Evolutionary conservation across 257 asterid species (phyloP), one percentile per base, ranked within the genome.

Genomic region (Ehretia macrophylla): DNA sequence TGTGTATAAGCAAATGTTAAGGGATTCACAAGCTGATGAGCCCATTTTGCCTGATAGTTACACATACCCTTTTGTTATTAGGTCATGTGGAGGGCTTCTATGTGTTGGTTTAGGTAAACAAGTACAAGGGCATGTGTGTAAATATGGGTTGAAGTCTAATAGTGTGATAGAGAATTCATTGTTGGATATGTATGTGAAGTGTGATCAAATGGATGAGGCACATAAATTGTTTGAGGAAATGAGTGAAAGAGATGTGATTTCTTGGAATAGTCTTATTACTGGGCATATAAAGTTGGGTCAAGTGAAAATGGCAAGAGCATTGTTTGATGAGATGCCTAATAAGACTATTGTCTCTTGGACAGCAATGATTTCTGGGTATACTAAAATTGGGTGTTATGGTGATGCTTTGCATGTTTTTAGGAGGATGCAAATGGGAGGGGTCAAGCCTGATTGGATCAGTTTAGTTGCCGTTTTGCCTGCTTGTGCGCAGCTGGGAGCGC

Each of bases 381-480:
- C 85, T 3, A 82, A 62, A 77, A 54, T 32, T n/a, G 82, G 94
- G 37, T 60, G 71, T 17, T 82, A 72, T 42, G 60, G 72, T 4
- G 90, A 85, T 23, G 96, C 98, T 0, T 67, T 85, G 77, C 82
- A 81, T 20, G 71, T 82, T 51, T 91, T 87, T 65, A 59, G 87
- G 71, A 64, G 64, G 37, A 83, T 91, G 94, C 96, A 87, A 70
- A 76, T 63, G 72, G 75, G 23, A 0, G 94, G 95, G 4, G n/a
- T 79, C 66, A 70, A 73, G 68, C 92, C 95, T 6, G 94, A 91
- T 70, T 87, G 95, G 89, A 70, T 91, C 69, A 85, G 89, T 53
- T 72, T 88, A 64, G 77, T 88, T 10, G 72, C 90, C 0, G 80
- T 90, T 32, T 68, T 90, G 51, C 95, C 95, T 0, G 85, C 88